phyloP scores from a whole-genome alignment of 1,284 basidiomycete species.

The Phaffia rhodozyma region DNA sequence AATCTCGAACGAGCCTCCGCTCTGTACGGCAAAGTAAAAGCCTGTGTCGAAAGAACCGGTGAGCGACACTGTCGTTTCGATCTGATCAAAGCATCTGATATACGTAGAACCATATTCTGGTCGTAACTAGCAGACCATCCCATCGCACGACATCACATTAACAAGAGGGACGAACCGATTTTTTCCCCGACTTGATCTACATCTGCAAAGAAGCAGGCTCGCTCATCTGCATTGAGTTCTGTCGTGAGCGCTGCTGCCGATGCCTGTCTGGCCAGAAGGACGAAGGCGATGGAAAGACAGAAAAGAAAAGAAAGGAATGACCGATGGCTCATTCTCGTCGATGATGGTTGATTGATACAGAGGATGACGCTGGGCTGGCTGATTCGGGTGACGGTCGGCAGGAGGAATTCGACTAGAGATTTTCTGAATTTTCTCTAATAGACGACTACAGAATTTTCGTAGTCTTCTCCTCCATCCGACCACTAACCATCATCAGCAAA shows the following conservation, averaged over 20 bases:
- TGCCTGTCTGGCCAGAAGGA: conserved; percentile 6
- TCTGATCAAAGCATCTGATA: neutral
- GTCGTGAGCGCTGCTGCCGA: conserved; percentile 69
- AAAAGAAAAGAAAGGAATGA: conserved; percentile 1
- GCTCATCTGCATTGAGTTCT: conserved; percentile 68
- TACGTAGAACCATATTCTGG: neutral
- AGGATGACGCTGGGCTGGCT: too few species aligned
- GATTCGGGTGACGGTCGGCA: too few species aligned
- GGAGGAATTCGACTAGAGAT: too few species aligned
- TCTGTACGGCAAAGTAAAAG: conserved; percentile 65
- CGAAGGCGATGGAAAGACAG: neutral
- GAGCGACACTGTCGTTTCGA: neutral
- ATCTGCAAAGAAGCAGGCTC: conserved; percentile 88
- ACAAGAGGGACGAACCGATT: conserved; percentile 26
- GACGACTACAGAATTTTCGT: too few species aligned
- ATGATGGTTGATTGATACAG: neutral
- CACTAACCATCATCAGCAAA: too few species aligned
- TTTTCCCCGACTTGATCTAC: conserved; percentile 52
- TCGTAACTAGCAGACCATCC: too few species aligned
- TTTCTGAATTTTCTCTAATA: too few species aligned
- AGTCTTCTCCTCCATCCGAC: too few species aligned
- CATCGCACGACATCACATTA: neutral
- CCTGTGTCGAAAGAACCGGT: conserved; percentile 22
- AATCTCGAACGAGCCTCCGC: conserved; percentile 92
- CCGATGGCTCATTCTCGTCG: neutral